These are phyloP conservation scores for Hypoxylon sp. DNA, from an alignment of 2,329 filamentous ascomycete species.

Conservation along the genomic window DNA sequence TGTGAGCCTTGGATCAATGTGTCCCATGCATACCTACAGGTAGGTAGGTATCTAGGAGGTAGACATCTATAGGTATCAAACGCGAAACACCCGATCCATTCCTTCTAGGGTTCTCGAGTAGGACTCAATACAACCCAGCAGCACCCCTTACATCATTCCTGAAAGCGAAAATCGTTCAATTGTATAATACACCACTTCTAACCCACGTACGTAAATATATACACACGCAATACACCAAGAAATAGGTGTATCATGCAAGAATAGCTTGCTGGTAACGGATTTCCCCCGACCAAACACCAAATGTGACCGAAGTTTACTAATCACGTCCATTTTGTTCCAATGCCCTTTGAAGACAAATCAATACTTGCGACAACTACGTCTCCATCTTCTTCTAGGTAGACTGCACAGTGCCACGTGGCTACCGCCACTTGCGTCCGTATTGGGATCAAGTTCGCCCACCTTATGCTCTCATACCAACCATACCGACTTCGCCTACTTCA, in stretches of 20 bases:
- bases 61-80: too few species aligned
- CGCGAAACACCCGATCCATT: neutral
- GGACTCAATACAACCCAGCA: constrained; percentile 5
- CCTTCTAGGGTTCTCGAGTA: neutral
- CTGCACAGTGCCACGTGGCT: neutral
- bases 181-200: constrained; percentile 23
- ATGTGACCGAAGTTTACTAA: constrained; percentile 39
- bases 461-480: constrained; percentile 43
- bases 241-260: constrained; percentile 30
- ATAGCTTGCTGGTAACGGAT: constrained; percentile 25
- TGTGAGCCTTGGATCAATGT: neutral
- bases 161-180: constrained; percentile 23
- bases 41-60: too few species aligned
- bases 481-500: constrained; percentile 45
- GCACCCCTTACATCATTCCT: neutral
- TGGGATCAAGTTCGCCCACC: constrained; percentile 4
- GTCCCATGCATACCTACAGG: neutral
- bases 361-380: constrained; percentile 5
- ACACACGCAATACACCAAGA: constrained; percentile 19
- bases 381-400: constrained; percentile 2
- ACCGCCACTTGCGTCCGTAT: constrained; percentile 1
- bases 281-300: constrained; percentile 33
- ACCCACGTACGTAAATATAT: constrained; percentile 7
- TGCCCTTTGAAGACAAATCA: constrained; percentile 36
- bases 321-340: constrained; percentile 35